Percentiles rank a stretch among this genome's conserved stretches.
Conservation (phyloP, 768 basidiomycete genomes). For the Megacollybia marginata region DNA sequence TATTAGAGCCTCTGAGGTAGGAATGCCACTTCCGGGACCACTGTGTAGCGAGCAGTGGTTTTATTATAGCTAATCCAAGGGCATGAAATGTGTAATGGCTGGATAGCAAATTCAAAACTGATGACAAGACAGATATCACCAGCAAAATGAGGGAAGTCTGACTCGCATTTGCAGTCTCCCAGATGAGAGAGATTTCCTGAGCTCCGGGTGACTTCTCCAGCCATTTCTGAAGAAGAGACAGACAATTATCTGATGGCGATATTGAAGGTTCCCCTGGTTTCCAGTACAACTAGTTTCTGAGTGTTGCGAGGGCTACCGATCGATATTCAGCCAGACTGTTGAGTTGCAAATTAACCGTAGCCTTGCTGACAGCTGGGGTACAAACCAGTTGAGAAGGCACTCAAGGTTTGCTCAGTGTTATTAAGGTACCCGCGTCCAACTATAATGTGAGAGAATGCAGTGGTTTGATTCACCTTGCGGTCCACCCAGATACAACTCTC, state of each 20-base stretch:
- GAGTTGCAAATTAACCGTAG: too few relatives aligned
- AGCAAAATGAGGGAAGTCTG: conserved; percentile 36
- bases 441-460: too few relatives aligned
- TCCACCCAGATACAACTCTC: too few relatives aligned
- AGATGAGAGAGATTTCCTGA: conserved; percentile 54
- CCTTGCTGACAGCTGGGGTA: too few relatives aligned
- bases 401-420: too few relatives aligned
- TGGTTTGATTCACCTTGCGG: too few relatives aligned
- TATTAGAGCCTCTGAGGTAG: conserved; percentile 54
- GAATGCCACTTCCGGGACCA: conserved; percentile 53
- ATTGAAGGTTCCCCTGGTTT: conserved; percentile 40
- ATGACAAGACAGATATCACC: conserved; percentile 47
- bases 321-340: conserved; percentile 5
- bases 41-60: conserved; percentile 45
- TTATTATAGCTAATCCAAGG: conserved; percentile 56
- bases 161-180: conserved; percentile 45
- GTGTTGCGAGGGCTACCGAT: conserved; percentile 33
- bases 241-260: conserved; percentile 48
- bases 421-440: too few relatives aligned
- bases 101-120: conserved; percentile 55
- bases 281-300: conserved; percentile 59
- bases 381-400: too few relatives aligned
- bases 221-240: conserved; percentile 57
- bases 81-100: conserved; percentile 63
- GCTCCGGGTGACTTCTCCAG: conserved; percentile 48